Evolutionary conservation across 2,329 filamentous ascomycete genomes (phyloP).

Genomic region (Dendrostoma leiphaemia): DNA sequence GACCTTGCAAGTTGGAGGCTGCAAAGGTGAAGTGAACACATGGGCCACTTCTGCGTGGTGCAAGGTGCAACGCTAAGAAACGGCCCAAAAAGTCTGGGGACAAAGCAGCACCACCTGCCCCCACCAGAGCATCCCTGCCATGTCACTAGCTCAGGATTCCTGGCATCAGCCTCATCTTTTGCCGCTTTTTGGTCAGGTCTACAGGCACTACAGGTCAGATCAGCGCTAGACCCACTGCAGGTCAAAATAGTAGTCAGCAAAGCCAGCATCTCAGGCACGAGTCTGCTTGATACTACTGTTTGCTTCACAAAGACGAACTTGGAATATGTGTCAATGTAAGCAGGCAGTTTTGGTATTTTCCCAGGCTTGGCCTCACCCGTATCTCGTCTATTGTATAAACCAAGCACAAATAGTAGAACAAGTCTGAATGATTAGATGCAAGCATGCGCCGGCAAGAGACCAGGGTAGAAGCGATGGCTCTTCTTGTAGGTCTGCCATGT

Average conservation of each 20-base stretch:
- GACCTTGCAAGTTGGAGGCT: too few relatives aligned
- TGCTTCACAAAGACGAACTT: neutral
- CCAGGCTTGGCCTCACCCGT: conserved; percentile 6
- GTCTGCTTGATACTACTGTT: neutral
- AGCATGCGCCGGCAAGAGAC: neutral
- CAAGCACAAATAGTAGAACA: conserved; percentile 4
- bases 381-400: conserved; percentile 16
- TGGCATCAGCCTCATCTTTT: neutral
- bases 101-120: neutral
- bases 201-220: too few relatives aligned
- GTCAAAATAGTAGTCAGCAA: neutral
- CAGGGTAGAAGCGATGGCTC: neutral
- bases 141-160: neutral
- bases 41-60: conserved; percentile 3
- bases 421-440: conserved; percentile 11
- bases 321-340: too few relatives aligned
- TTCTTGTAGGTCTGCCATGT: neutral
- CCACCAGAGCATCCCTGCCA: neutral
- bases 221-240: neutral
- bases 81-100: neutral
- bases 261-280: too few relatives aligned
- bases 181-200: neutral
- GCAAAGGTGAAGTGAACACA: neutral
- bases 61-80: too few relatives aligned
- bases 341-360: neutral